Evolutionary conservation across 2,329 filamentous ascomycete species (phyloP), one percentile per base, ranked within the genome.

Genomic region (Davidsoniella australis): DNA sequence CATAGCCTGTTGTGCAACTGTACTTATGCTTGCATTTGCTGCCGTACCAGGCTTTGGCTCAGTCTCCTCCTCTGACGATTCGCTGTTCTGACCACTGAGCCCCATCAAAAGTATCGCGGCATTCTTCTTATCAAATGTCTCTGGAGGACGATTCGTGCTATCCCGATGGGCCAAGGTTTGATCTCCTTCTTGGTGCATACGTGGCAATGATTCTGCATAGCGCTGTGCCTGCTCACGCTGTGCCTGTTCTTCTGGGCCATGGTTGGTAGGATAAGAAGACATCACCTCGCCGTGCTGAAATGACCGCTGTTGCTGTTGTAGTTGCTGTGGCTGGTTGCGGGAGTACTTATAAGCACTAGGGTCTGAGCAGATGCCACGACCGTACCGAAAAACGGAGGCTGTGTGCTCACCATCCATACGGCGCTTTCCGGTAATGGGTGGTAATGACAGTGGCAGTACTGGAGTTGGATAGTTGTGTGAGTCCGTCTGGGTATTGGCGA

Each of bases 101-200:
- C 68, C 68, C 67, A 72, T 65, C 37, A 72, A 57, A 5, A 70
- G 57, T 52, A 68, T 59, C 16, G 70, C 70, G 1, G 68, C 70
- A n/a, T 45, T 33, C 41, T 68, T 69, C 56, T 66, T 68, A 46
- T 71, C 66, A 10, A 59, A 59, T 12, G 12, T 33, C 29, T 33
- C 29, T 9, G 29, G 29, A 33, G 29, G 29, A 9, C 29, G 29
- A 33, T 33, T 33, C 4, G 9, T 33, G 12, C 4, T 33, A 33
- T 33, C 29, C 9, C 29, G 29, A 4, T 12, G 29, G 29, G 29
- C 29, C 29, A 4, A 9, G 29, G 29, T 6, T 9, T 9, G 29
- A 12, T 12, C 29, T 9, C 29, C 29, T 33, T 4, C 9, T 12
- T 33, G 29, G 29, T 12, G 8, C 8, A 12, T 33, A 12, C 29